Conservation (phyloP, 306 rosid species). For the Ormosia emarginata region DNA sequence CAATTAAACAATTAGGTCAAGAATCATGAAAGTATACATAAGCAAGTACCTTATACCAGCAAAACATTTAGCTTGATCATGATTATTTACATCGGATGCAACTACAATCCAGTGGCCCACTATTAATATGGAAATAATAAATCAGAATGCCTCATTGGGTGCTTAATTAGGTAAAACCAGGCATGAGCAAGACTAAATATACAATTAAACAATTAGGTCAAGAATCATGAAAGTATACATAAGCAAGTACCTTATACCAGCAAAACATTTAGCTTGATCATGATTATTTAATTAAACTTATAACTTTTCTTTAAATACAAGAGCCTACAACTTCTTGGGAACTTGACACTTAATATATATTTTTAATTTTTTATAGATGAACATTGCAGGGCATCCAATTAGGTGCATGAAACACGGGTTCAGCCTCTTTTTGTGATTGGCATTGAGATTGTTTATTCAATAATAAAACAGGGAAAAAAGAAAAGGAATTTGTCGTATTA, state of each 20-base stretch:
- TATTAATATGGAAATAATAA: background rate
- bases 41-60: background rate
- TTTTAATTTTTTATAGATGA: background rate
- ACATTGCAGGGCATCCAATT: background rate
- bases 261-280: background rate
- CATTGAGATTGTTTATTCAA: background rate
- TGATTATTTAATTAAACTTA: background rate
- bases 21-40: background rate
- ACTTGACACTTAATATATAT: background rate
- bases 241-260: background rate
- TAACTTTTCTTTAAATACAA: background rate
- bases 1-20: constrained; percentile 20
- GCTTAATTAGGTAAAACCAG: constrained; percentile 28
- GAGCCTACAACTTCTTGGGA: background rate
- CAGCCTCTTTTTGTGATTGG: background rate
- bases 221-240: background rate
- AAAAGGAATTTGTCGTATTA: background rate
- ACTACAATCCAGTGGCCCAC: background rate
- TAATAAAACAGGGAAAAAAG: background rate
- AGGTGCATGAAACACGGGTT: background rate
- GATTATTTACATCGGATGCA: background rate
- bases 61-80: background rate
- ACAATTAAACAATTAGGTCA: constrained; percentile 20
- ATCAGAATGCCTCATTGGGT: background rate
- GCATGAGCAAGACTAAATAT: background rate